Evolutionary conservation across 2,329 filamentous ascomycete genomes (phyloP).

Genomic region (Fusarium xylarioides): DNA sequence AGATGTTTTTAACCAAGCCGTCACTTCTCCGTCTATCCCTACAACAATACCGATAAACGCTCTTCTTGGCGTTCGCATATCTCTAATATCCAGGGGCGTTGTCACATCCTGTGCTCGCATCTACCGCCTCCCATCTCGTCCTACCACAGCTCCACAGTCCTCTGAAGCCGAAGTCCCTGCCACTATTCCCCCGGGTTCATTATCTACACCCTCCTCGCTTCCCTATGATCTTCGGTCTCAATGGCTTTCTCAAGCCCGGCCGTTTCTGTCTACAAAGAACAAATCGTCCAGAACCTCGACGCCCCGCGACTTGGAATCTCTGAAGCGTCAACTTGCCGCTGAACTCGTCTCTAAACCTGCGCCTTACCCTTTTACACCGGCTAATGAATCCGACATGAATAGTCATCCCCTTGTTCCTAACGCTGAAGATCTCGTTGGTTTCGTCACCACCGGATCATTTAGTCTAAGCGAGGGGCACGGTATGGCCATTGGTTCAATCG

Average conservation of each 20-base stretch:
- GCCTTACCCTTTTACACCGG: conserved; percentile 46
- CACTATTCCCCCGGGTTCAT: conserved; percentile 47
- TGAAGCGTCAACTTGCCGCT: conserved; percentile 57
- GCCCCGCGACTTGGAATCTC: conserved; percentile 47
- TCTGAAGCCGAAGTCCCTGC: conserved; percentile 58
- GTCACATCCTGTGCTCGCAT: conserved; percentile 79
- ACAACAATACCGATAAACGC: conserved; percentile 47
- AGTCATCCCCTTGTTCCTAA: conserved; percentile 75
- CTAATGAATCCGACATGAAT: conserved; percentile 52
- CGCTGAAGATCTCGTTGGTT: conserved; percentile 83
- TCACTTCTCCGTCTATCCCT: conserved; percentile 30
- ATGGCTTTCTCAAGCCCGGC: conserved; percentile 72
- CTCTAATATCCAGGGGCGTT: conserved; percentile 74
- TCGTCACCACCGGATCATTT: conserved; percentile 87
- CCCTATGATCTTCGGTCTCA: conserved; percentile 66
- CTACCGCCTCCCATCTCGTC: conserved; percentile 75
- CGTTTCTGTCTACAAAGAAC: not conserved
- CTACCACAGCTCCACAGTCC: conserved; percentile 35
- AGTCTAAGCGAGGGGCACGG: conserved; percentile 80
- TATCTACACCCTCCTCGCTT: conserved; percentile 37
- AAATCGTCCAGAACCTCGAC: conserved; percentile 24
- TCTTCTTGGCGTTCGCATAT: conserved; percentile 71
- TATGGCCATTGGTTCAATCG: conserved; percentile 77
- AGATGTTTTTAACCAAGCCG: conserved; percentile 45
- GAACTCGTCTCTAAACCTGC: conserved; percentile 55